A percentile compares a stretch with the other conserved stretches of the same genome.
Conservation (phyloP, 2,329 filamentous ascomycete species). For the Ascosphaera pollenicola region DNA sequence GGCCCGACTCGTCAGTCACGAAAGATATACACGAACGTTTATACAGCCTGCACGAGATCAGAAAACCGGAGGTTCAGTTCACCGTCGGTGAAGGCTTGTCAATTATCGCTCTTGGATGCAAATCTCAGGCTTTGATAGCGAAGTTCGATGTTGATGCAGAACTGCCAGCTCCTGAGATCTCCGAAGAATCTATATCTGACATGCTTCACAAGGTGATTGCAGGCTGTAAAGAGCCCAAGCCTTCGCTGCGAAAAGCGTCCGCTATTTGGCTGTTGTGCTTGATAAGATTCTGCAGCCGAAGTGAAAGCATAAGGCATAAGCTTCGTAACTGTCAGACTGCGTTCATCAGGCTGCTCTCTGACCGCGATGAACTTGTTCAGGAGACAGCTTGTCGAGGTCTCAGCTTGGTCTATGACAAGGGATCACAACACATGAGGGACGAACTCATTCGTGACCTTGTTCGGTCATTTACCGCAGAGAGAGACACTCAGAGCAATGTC, state of each 20-base stretch:
- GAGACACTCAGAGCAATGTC: slow-evolving; percentile 30
- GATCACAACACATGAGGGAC: slow-evolving; percentile 57
- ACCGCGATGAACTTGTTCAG: slow-evolving; percentile 83
- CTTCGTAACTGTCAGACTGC: slow-evolving; percentile 63
- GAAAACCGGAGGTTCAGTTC: slow-evolving; percentile 74
- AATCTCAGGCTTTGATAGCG: slow-evolving; percentile 54
- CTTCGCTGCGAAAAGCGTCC: slow-evolving; percentile 71
- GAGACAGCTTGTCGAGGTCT: slow-evolving; percentile 84
- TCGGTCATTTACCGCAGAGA: slow-evolving; percentile 55
- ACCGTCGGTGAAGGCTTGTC: slow-evolving; percentile 73
- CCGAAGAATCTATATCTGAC: slow-evolving; percentile 22
- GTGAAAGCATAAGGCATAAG: slow-evolving; percentile 48
- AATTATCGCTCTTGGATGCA: slow-evolving; percentile 58
- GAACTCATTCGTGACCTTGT: slow-evolving; percentile 75
- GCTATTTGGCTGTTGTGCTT: slow-evolving; percentile 89
- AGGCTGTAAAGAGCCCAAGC: slow-evolving; percentile 68
- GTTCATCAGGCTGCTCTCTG: slow-evolving; percentile 70
- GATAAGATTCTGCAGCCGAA: slow-evolving; percentile 70
- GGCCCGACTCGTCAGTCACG: slow-evolving; percentile 12
- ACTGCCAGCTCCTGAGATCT: slow-evolving; percentile 17
- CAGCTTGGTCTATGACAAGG: slow-evolving; percentile 83
- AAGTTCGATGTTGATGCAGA: slow-evolving; percentile 49
- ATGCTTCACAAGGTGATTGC: slow-evolving; percentile 51
- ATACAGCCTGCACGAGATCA: slow-evolving; percentile 60
- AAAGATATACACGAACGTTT: slow-evolving; percentile 41